Percentiles rank a stretch among this genome's conserved stretches.
Evolutionary conservation across 1,139 yeast genomes (phyloP).

Genomic region (Debaryomyces psychrophilus): DNA sequence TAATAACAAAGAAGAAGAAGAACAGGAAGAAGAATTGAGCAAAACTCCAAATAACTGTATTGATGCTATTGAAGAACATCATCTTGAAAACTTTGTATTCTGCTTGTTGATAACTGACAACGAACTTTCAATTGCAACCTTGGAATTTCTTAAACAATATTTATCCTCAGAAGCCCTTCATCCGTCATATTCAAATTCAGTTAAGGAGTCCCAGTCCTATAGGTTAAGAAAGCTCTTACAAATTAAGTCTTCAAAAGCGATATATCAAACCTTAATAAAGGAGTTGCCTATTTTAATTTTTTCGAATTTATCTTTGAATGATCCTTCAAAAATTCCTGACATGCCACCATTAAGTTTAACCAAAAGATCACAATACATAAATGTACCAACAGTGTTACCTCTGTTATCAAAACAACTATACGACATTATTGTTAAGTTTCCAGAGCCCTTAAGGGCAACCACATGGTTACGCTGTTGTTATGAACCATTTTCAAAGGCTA

Average conservation of each 20-base stretch:
- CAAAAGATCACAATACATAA: slow-evolving; percentile 37
- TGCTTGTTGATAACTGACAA: slow-evolving; percentile 41
- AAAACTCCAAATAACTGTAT: slow-evolving; percentile 43
- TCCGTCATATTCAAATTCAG: slow-evolving; percentile 31
- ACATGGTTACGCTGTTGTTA: slow-evolving; percentile 94
- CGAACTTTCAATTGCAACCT: slow-evolving; percentile 36
- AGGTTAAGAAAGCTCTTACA: slow-evolving; percentile 40
- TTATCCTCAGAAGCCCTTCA: slow-evolving; percentile 44
- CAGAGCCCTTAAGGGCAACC: slow-evolving; percentile 91
- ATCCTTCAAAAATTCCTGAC: slow-evolving; percentile 25
- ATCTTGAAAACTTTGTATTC: slow-evolving; percentile 36
- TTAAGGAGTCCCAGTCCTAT: slow-evolving; percentile 36
- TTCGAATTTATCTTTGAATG: slow-evolving; percentile 28
- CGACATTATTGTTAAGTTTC: slow-evolving; percentile 60
- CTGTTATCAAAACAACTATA: slow-evolving; percentile 59
- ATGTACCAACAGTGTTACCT: slow-evolving; percentile 65
- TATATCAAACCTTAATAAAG: slow-evolving; percentile 54
- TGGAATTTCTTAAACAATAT: slow-evolving; percentile 44
- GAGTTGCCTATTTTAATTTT: slow-evolving; percentile 67
- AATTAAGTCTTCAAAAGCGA: slow-evolving; percentile 31
- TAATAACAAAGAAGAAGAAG: slow-evolving; percentile 42
- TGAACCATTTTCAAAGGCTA: slow-evolving; percentile 51
- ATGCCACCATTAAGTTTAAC: slow-evolving; percentile 32
- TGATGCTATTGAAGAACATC: slow-evolving; percentile 38
- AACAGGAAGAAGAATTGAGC: slow-evolving; percentile 23